Conservation (phyloP, 2,329 filamentous ascomycete genomes). For the Chalaropsis ovoidea region DNA sequence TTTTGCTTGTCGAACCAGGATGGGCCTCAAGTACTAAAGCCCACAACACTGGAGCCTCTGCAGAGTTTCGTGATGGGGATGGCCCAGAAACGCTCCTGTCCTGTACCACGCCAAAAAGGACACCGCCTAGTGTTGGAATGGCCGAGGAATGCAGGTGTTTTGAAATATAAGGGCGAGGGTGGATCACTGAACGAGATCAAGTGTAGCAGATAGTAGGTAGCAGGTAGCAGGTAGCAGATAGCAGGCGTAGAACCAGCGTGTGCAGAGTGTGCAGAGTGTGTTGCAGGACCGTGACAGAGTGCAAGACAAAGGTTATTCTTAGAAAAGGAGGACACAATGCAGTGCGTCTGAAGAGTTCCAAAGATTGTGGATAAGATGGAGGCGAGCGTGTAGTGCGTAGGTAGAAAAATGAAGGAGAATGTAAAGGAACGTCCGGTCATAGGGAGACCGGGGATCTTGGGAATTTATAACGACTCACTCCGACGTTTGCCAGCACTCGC, state of each 20-base stretch:
- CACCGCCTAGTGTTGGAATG: neutral
- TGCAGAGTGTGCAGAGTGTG: no score
- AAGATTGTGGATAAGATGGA: neutral
- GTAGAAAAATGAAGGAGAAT: neutral
- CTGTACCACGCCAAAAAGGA: slow-evolving; percentile 5
- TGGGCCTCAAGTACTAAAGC: slow-evolving; percentile 2
- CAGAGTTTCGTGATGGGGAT: neutral
- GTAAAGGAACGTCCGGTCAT: neutral
- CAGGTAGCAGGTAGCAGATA: no score
- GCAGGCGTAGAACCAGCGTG: no score
- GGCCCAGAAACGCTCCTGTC: neutral
- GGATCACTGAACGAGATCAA: neutral
- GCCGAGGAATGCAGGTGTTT: neutral
- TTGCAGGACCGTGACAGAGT: neutral
- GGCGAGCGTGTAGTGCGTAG: neutral
- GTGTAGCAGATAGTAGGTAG: neutral
- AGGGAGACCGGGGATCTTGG: neutral
- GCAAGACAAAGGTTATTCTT: neutral
- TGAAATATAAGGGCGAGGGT: neutral
- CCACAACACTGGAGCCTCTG: neutral
- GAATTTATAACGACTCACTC: neutral
- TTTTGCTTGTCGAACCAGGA: neutral
- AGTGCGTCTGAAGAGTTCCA: neutral
- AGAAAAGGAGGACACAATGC: neutral
- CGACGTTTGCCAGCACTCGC: neutral